Evolutionary conservation across 306 rosid species (phyloP), one percentile per base, ranked within the genome.

Genomic region (Begonia masoniana): DNA sequence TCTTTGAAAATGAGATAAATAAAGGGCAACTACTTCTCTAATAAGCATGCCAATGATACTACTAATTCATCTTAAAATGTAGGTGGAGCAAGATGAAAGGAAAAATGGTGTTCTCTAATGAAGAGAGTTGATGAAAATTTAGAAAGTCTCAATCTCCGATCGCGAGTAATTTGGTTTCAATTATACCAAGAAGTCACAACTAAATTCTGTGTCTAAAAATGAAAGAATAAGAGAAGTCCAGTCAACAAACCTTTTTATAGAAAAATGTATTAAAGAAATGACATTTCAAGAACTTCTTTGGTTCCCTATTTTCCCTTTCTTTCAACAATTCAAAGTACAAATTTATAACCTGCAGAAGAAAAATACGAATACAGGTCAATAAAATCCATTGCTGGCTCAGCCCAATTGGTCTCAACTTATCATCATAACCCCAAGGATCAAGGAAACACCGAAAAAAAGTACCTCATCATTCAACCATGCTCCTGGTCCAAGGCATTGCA

Each of bases 381-480:
- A 53, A 51, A 62, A 56, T 63, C 57, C 19, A 59, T 45, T 35
- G 56, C 55, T 35, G 59, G 16, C 45, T 59, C 12, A 58, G 51
- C 10, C 39, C 23, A 47, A 24, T 13, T 14, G 7, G 15, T 36
- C 6, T 51, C 24, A 39, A 26, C 36, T 19, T 19, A 26, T 47
- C 56, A 15, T 51, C 2, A 26, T 26, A 26, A 26, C 35, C 4
- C 43, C 12, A 56, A 31, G 39, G 39, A 31, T 7, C 39, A 31
- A 24, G 17, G 50, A 59, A 12, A 60, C 15, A 55, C 55, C 57
- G 49, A 59, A 55, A 65, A 74, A 16, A 60, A 62, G 60, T 58
- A 92, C 99, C 95, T 87, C 99, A 67, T 92, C 99, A 53, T 92
- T 92, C 65, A 92, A 71, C 99, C 99, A 92, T 13, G 78, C 89